Evolutionary conservation across 2,329 filamentous ascomycete species (phyloP).

Genomic region (Colletotrichum spaethianum): DNA sequence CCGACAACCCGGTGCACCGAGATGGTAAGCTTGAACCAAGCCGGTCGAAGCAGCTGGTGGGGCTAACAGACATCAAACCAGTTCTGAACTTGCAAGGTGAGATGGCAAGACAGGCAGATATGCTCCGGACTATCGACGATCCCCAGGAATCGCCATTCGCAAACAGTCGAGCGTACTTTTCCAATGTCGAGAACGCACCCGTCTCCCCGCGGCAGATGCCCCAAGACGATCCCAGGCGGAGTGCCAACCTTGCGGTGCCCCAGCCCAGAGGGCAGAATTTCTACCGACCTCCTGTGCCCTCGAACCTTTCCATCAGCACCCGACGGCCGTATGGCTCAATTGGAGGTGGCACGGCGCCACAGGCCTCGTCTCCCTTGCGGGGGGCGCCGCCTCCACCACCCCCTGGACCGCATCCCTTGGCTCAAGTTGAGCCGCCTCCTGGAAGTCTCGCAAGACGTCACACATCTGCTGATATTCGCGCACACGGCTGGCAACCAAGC

Average conservation of each 20-base stretch:
- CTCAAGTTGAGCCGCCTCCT: slow-evolving; percentile 73
- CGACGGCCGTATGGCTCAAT: slow-evolving; percentile 90
- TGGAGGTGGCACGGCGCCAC: slow-evolving; percentile 75
- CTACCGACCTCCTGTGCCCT: slow-evolving; percentile 83
- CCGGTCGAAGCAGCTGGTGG: neutral
- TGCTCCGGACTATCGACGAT: slow-evolving; percentile 71
- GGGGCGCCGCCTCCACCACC: slow-evolving; percentile 77
- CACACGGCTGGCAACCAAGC: slow-evolving; percentile 81
- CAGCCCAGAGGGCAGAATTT: slow-evolving; percentile 71
- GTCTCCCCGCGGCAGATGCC: slow-evolving; percentile 90
- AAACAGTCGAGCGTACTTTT: slow-evolving; percentile 76
- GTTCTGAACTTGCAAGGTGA: slow-evolving; percentile 71
- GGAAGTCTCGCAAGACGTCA: slow-evolving; percentile 85
- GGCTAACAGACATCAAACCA: slow-evolving; percentile 46
- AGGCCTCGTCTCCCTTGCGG: slow-evolving; percentile 82
- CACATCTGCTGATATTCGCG: slow-evolving; percentile 95
- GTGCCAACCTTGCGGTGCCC: slow-evolving; percentile 74
- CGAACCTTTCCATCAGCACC: slow-evolving; percentile 84
- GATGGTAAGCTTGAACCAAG: slow-evolving; percentile 75
- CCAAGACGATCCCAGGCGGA: slow-evolving; percentile 84
- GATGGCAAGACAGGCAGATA: slow-evolving; percentile 73
- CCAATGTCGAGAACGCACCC: slow-evolving; percentile 80
- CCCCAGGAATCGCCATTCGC: slow-evolving; percentile 77
- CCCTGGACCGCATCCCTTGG: slow-evolving; percentile 74
- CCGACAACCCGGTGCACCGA: slow-evolving; percentile 83